phyloP scores from a whole-genome alignment of 1,284 basidiomycete species.

The Meripilus lineatus region DNA sequence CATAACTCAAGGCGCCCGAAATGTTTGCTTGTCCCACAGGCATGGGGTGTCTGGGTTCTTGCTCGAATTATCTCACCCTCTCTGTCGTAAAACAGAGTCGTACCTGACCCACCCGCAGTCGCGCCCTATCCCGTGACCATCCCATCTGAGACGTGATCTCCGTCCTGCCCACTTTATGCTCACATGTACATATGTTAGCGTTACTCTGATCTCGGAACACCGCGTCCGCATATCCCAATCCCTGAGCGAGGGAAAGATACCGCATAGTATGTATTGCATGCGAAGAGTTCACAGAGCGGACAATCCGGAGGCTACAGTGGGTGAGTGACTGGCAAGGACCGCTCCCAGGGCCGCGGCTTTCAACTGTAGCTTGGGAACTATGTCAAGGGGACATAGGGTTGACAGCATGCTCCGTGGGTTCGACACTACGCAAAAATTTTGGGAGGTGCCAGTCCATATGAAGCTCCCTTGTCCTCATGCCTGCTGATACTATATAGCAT shows the following conservation, averaged over 20 bases:
- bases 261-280: slow-evolving; percentile 3
- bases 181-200: too few species aligned
- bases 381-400: slow-evolving; percentile 17
- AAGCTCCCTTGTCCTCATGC: neutral
- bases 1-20: slow-evolving; percentile 1
- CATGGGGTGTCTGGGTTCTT: slow-evolving; percentile 19
- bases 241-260: neutral
- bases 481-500: too few species aligned
- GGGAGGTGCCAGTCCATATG: slow-evolving; percentile 4
- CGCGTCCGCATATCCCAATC: slow-evolving; percentile 1
- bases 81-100: slow-evolving; percentile 22
- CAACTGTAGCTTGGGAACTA: slow-evolving; percentile 15
- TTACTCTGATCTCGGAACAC: neutral
- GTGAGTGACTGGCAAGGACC: slow-evolving; percentile 1
- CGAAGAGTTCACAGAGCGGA: slow-evolving; percentile 4
- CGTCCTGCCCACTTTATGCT: neutral
- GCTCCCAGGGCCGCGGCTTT: slow-evolving; percentile 19
- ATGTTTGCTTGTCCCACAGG: slow-evolving; percentile 14
- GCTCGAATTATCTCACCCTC: slow-evolving; percentile 17
- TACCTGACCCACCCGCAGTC: slow-evolving; percentile 16
- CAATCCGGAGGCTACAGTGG: too few species aligned
- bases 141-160: slow-evolving; percentile 6
- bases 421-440: slow-evolving; percentile 3
- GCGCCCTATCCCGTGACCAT: slow-evolving; percentile 12
- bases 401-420: slow-evolving; percentile 23